Conservation (phyloP, 768 basidiomycete species). For the Tricholoma saponaceum region DNA sequence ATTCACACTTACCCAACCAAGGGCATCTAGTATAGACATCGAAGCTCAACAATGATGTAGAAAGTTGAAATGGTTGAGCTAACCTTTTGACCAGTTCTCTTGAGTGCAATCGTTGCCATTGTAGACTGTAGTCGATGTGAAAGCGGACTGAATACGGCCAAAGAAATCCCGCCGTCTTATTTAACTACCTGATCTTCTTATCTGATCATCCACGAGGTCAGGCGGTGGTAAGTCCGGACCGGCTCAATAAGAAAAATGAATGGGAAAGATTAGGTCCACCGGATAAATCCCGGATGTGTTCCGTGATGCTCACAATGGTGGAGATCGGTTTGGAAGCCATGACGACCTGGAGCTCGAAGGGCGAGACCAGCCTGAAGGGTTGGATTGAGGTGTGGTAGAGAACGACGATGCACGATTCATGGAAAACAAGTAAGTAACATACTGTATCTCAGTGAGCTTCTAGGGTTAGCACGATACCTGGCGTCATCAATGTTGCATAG, state of each 20-base stretch:
- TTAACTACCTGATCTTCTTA: background rate
- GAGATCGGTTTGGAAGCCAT: too few relatives aligned
- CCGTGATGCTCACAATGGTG: too few relatives aligned
- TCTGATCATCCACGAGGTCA: background rate
- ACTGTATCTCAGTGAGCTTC: too few relatives aligned
- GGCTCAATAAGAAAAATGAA: background rate
- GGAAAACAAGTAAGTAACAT: too few relatives aligned
- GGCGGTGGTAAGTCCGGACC: background rate
- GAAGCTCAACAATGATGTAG: background rate
- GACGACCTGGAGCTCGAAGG: too few relatives aligned
- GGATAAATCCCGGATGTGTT: too few relatives aligned
- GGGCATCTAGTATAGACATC: slow-evolving; percentile 50
- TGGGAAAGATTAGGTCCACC: too few relatives aligned
- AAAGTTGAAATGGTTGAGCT: background rate
- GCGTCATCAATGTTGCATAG: too few relatives aligned
- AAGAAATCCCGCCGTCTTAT: background rate
- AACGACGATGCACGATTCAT: too few relatives aligned
- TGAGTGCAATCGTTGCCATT: slow-evolving; percentile 53
- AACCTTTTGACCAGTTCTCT: slow-evolving; percentile 60
- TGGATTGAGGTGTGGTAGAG: too few relatives aligned
- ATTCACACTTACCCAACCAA: slow-evolving; percentile 52
- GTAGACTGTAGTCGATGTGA: background rate
- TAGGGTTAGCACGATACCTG: too few relatives aligned
- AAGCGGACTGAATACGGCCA: background rate
- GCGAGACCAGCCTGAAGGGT: too few relatives aligned